These are phyloP conservation scores for Tephrocybe sp. DNA, from an alignment of 768 basidiomycete species.

Conservation along the genomic window DNA sequence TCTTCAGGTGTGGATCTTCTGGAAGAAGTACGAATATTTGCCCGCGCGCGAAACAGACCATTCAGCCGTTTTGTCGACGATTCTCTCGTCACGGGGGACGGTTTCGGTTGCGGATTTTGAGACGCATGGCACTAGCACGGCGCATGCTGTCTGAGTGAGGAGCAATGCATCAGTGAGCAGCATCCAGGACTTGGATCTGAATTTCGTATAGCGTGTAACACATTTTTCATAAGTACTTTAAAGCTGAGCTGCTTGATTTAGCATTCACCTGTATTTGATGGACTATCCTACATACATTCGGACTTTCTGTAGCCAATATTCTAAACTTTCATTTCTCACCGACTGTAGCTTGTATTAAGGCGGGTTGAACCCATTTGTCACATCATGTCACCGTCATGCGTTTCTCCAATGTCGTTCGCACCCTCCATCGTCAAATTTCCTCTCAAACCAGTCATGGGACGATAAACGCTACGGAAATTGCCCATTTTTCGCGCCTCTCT, in stretches of 20 bases:
- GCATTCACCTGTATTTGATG: no score
- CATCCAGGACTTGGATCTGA: no score
- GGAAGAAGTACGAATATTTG: slow-evolving; percentile 8
- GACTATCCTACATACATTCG: not conserved
- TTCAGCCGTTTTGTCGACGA: slow-evolving; percentile 6
- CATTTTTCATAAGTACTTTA: no score
- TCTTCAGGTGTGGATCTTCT: slow-evolving; percentile 17
- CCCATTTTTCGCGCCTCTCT: slow-evolving; percentile 80
- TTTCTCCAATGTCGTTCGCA: slow-evolving; percentile 14
- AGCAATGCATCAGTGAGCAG: no score
- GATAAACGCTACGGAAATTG: slow-evolving; percentile 73
- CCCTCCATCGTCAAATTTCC: slow-evolving; percentile 15
- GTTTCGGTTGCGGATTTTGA: not conserved
- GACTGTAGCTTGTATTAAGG: no score
- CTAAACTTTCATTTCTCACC: not conserved
- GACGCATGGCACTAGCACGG: not conserved
- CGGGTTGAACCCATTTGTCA: not conserved
- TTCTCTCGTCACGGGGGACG: slow-evolving; percentile 1
- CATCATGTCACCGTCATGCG: slow-evolving; percentile 12
- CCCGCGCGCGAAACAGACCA: not conserved
- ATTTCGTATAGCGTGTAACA: no score
- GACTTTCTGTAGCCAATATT: not conserved
- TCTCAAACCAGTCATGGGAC: slow-evolving; percentile 26
- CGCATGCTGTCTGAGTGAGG: not conserved
- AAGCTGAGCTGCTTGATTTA: no score